A percentile compares a stretch with the other conserved stretches of the same genome.
Conservation (phyloP, 2,329 filamentous ascomycete species). For the Apiospora koreana region DNA sequence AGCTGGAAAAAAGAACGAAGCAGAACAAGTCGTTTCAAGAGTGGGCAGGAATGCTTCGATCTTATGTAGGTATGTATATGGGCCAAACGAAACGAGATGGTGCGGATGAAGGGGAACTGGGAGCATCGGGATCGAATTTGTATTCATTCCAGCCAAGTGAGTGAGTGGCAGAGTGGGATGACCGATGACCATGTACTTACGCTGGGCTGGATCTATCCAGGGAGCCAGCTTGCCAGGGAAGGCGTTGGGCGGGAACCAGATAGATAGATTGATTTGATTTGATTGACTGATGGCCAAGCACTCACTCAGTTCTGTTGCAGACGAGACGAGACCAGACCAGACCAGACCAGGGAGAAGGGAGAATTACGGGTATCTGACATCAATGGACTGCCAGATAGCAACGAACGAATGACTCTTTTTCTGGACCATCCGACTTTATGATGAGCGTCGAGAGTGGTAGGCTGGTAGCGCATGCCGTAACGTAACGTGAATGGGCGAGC, state of each 20-base stretch:
- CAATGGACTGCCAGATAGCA: neutral
- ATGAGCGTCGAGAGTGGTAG: neutral
- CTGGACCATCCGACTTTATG: neutral
- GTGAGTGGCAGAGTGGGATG: neutral
- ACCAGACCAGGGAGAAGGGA: neutral
- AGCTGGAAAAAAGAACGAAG: neutral
- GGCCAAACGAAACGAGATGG: neutral
- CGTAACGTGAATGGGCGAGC: slow-evolving; percentile 2
- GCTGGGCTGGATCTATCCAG: neutral
- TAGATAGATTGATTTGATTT: neutral
- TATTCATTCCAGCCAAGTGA: neutral
- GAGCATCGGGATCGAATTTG: neutral
- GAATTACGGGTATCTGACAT: slow-evolving; percentile 7
- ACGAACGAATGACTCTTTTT: slow-evolving; percentile 7
- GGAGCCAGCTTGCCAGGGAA: no score
- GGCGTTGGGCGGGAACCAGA: neutral
- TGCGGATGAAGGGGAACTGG: neutral
- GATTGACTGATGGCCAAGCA: neutral
- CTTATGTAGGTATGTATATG: neutral
- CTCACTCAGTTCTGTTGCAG: neutral
- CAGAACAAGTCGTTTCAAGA: neutral
- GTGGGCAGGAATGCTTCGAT: neutral
- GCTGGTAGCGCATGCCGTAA: neutral
- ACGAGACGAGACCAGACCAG: neutral
- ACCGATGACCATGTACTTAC: neutral